A percentile compares a stretch with the other conserved stretches of the same genome.
These are phyloP conservation scores for Periglandula ipomoeae DNA, from an alignment of 2,329 filamentous ascomycete species.

Conservation along the genomic window DNA sequence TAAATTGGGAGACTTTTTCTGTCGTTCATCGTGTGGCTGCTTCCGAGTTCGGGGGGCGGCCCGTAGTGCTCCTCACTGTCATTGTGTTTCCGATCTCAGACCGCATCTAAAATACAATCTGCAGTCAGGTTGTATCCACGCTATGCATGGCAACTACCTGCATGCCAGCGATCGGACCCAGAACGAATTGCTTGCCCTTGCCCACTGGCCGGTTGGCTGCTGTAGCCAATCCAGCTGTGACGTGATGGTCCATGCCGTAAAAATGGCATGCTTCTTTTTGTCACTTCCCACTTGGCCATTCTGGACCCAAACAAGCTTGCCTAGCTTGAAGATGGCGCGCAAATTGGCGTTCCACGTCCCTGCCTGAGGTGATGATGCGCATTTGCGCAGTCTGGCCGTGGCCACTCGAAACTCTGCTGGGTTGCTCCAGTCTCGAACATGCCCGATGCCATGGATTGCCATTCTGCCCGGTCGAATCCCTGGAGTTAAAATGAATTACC, in stretches of 20 bases:
- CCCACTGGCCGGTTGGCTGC: too few species aligned
- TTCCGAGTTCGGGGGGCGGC: conserved; percentile 1
- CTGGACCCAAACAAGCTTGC: not conserved
- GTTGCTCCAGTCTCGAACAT: too few species aligned
- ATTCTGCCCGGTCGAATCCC: not conserved
- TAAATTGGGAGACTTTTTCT: not conserved
- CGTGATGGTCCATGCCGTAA: not conserved
- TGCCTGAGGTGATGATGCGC: too few species aligned
- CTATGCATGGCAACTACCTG: conserved; percentile 2
- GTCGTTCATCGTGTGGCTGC: not conserved
- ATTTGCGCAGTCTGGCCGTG: too few species aligned
- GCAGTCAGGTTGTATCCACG: conserved; percentile 9
- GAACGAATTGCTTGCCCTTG: not conserved
- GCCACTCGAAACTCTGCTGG: too few species aligned
- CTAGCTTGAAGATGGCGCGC: not conserved
- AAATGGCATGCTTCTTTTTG: not conserved
- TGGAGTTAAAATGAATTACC: not conserved
- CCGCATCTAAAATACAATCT: conserved; percentile 1
- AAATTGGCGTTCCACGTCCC: too few species aligned
- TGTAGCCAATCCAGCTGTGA: not conserved
- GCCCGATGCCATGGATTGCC: not conserved
- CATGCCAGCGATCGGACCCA: conserved; percentile 5
- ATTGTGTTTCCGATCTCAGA: conserved; percentile 5
- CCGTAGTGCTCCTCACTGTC: not conserved
- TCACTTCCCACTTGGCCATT: not conserved